Evolutionary conservation across 1,284 basidiomycete species (phyloP).

Genomic region (Meripilus lineatus): DNA sequence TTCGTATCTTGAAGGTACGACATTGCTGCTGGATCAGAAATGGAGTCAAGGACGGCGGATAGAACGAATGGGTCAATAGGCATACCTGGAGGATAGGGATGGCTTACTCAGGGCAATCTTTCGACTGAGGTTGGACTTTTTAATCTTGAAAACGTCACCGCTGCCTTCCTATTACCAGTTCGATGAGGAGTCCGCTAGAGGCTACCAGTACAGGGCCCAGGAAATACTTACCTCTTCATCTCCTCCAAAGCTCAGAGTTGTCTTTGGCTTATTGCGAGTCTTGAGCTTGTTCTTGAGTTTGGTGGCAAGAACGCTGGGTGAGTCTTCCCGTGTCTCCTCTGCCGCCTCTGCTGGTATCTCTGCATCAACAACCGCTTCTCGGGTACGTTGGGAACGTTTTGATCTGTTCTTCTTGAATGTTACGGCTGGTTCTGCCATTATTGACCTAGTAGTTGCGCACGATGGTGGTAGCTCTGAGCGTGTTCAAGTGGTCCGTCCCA

Average conservation of each 20-base stretch:
- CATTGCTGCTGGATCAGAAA: slow-evolving; percentile 18
- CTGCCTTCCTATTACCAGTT: slow-evolving; percentile 40
- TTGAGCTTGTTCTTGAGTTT: slow-evolving; percentile 68
- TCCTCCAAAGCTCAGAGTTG: slow-evolving; percentile 77
- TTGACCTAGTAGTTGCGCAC: slow-evolving; percentile 8
- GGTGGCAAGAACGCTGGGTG: slow-evolving; percentile 53
- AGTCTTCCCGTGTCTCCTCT: slow-evolving; percentile 25
- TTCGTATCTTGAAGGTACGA: slow-evolving; percentile 39
- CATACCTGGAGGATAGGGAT: slow-evolving; percentile 36
- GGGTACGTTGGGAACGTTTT: slow-evolving; percentile 46
- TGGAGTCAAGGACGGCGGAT: not conserved
- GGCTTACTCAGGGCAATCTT: slow-evolving; percentile 54
- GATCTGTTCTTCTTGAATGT: slow-evolving; percentile 54
- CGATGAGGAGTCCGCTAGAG: slow-evolving; percentile 19
- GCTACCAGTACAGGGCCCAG: slow-evolving; percentile 14
- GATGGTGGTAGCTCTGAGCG: not conserved
- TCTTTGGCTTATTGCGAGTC: slow-evolving; percentile 53
- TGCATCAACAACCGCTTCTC: slow-evolving; percentile 24
- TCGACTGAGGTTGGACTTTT: slow-evolving; percentile 69
- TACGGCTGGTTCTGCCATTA: slow-evolving; percentile 29
- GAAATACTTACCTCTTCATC: slow-evolving; percentile 63
- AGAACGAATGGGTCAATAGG: slow-evolving; percentile 6
- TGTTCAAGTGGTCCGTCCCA: not conserved
- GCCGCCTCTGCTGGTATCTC: slow-evolving; percentile 30
- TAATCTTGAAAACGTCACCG: slow-evolving; percentile 66